Percentiles rank a stretch among this genome's conserved stretches.
Evolutionary conservation across 495 filamentous ascomycete species (phyloP).

Genomic region (Stereocaulon alpinum): DNA sequence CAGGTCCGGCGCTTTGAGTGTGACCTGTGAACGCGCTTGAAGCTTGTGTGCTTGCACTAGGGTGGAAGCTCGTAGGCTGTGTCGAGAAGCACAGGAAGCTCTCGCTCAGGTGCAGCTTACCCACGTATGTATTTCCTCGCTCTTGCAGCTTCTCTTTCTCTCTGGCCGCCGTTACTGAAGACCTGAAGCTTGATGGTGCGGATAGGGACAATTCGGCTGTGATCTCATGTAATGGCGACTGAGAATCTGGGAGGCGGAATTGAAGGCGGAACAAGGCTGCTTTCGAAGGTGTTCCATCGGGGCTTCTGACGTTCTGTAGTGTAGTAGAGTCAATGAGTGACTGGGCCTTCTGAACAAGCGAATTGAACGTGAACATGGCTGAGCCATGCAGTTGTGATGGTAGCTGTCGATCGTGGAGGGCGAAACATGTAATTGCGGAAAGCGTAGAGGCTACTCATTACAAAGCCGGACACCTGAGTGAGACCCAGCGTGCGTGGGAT

Average conservation of each 20-base stretch:
- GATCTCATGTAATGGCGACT: constrained; percentile 89
- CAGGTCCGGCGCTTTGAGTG: constrained; percentile 82
- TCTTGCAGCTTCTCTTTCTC: constrained; percentile 50
- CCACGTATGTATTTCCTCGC: constrained; percentile 76
- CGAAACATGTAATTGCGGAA: too few relatives aligned
- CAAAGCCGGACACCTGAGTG: neutral
- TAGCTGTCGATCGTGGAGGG: neutral
- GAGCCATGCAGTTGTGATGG: constrained; percentile 6
- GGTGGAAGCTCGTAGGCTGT: constrained; percentile 76
- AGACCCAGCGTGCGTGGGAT: neutral
- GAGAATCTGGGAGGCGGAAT: constrained; percentile 86
- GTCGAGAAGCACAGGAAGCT: constrained; percentile 93
- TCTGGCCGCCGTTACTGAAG: constrained; percentile 33
- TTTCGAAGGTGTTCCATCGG: constrained; percentile 77
- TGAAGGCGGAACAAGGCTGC: constrained; percentile 88
- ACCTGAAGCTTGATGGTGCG: constrained; percentile 39
- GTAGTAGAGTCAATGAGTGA: constrained; percentile 82
- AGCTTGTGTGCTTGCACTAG: constrained; percentile 59
- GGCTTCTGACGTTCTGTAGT: constrained; percentile 35
- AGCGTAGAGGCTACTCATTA: neutral
- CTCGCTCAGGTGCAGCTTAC: constrained; percentile 87
- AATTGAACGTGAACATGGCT: constrained; percentile 68
- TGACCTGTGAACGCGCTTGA: constrained; percentile 77
- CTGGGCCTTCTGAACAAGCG: constrained; percentile 89
- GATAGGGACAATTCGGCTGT: constrained; percentile 86